Conservation (phyloP, 257 asterid genomes). For the Nicotiana tabacum region DNA sequence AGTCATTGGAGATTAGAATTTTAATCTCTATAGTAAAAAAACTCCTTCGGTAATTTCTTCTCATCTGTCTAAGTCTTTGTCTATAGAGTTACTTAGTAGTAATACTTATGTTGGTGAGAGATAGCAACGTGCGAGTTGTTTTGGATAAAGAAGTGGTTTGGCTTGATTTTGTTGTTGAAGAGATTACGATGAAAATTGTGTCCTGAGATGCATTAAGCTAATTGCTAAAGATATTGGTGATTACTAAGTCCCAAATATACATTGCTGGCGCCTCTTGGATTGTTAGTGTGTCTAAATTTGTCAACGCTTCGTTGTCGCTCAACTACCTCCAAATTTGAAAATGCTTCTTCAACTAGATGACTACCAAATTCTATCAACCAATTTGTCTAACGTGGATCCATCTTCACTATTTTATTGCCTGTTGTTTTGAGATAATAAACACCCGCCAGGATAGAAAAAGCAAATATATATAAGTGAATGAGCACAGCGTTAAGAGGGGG, state of each 20-base stretch:
- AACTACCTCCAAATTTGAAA: constrained; percentile 7
- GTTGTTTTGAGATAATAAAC: neutral
- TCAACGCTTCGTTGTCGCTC: neutral
- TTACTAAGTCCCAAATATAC: neutral
- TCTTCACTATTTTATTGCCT: neutral
- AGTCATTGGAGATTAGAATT: neutral
- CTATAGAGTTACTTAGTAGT: neutral
- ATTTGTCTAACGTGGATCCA: neutral
- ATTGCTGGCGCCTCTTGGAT: neutral
- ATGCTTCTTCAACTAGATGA: neutral
- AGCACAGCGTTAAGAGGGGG: too few relatives aligned
- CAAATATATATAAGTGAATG: neutral
- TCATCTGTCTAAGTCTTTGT: neutral
- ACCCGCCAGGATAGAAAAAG: neutral
- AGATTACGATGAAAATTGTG: neutral
- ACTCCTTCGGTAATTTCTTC: too few relatives aligned
- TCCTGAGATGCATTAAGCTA: neutral
- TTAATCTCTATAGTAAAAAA: too few relatives aligned
- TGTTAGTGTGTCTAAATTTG: constrained; percentile 7
- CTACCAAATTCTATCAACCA: neutral
- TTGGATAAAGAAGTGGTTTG: neutral
- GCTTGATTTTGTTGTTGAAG: neutral
- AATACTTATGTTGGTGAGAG: neutral
- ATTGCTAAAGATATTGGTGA: neutral
- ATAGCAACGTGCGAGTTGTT: neutral